phyloP scores from a whole-genome alignment of 1,284 basidiomycete genomes.

The Caloboletus firmus region DNA sequence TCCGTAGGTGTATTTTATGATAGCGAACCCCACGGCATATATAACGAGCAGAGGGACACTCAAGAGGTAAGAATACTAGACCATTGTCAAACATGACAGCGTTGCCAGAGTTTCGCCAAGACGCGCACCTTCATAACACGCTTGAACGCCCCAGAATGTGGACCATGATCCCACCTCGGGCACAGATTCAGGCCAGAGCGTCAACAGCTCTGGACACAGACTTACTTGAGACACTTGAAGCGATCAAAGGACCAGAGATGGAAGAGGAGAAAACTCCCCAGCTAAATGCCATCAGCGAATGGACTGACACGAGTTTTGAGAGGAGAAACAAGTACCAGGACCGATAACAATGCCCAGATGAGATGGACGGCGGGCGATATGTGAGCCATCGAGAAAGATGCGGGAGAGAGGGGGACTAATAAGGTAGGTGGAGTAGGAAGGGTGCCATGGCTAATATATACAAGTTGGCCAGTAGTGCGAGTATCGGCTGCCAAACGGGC shows the following conservation, averaged over 20 bases:
- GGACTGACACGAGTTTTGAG: too few relatives aligned
- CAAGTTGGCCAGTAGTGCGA: too few relatives aligned
- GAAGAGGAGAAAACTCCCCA: slow-evolving; percentile 61
- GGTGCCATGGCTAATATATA: not conserved
- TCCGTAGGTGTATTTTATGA: slow-evolving; percentile 72
- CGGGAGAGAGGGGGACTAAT: not conserved
- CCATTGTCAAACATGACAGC: not conserved
- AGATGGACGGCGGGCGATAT: slow-evolving; percentile 58
- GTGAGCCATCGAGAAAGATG: slow-evolving; percentile 53
- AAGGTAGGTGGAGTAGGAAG: too few relatives aligned
- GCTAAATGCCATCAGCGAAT: slow-evolving; percentile 37
- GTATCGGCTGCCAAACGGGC: too few relatives aligned
- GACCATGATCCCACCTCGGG: slow-evolving; percentile 63
- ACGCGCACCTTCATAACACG: slow-evolving; percentile 76
- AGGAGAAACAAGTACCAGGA: slow-evolving; percentile 41
- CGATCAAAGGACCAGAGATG: slow-evolving; percentile 78
- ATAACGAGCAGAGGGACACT: slow-evolving; percentile 58
- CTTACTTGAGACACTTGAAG: slow-evolving; percentile 69
- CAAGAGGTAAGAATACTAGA: slow-evolving; percentile 69
- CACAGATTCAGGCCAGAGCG: not conserved
- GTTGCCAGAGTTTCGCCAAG: not conserved
- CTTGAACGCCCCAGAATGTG: slow-evolving; percentile 70
- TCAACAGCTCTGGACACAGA: not conserved
- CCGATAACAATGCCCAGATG: slow-evolving; percentile 59
- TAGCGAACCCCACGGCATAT: slow-evolving; percentile 61